Base-by-base conservation (phyloP, 192 early-diverging fungal species). In the Gigaspora rosea region DNA sequence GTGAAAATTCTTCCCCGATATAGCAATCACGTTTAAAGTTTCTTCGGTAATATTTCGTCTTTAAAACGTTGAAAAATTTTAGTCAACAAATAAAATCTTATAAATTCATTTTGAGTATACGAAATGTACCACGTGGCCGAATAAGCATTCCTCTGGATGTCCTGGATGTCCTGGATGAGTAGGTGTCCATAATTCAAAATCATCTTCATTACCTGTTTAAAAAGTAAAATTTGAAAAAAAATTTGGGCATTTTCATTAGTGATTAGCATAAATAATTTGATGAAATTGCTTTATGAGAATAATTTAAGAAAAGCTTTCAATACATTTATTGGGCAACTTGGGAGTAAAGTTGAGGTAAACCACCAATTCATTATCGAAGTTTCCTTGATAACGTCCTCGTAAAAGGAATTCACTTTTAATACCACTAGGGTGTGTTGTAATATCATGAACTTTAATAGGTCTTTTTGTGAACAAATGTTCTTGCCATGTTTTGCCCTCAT, bases 341-440 rank as follows among this genome's bases (percentile, higher is more conserved):
- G 77, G 78, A 61, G 78, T 80, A 66, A 90, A 87, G 78, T 84
- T 85, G 74, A 86, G 83, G 76, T 83, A 77, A 56, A 88, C 87
- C 36, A 79, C 84, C 69, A 87, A 68, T 11, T 80, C 76, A 49
- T 78, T 81, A 36, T 74, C 52, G 50, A 35, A 61, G 49, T 83
- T 80, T 65, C 80, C 35, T 71, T 64, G 65, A 51, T 87, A 85
- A 6, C 78, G 76, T 35, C 95, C 97, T 73, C 89, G 85, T n/a
- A 98, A 66, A 16, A 96, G 61, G 82, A 96, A 95, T 69, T 91
- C 91, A 63, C 90, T 89, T 47, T 91, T 92, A 46, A 92, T 92
- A 59, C 89, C 86, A 68, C 88, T 88, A 1, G 96, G 93, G 33
- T 92, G 88, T 6, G 91, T 86, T 9, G 88, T 83, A 63, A 99